These are phyloP conservation scores for Scutellaria galericulata DNA, from an alignment of 257 asterid genomes.

Conservation along the genomic window DNA sequence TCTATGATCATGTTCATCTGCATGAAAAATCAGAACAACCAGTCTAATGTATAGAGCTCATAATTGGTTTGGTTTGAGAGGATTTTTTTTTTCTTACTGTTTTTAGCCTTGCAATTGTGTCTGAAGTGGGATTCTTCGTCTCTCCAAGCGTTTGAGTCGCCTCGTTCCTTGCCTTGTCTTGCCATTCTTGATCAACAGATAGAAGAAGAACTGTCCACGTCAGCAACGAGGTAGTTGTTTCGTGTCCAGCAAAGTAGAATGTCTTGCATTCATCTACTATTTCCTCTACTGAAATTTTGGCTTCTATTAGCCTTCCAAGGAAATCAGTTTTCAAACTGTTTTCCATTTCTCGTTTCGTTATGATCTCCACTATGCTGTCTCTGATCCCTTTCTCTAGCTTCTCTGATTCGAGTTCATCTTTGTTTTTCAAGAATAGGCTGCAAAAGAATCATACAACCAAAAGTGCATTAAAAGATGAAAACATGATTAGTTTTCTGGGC, in stretches of 20 bases:
- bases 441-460: neutral
- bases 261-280: constrained; percentile 80
- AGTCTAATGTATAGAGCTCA: neutral
- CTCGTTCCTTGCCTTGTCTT: constrained; percentile 69
- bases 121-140: constrained; percentile 47
- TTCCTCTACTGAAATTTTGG: constrained; percentile 56
- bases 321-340: constrained; percentile 38
- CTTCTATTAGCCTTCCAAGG: constrained; percentile 60
- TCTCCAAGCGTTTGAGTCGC: constrained; percentile 43
- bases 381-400: constrained; percentile 58
- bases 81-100: constrained; percentile 46
- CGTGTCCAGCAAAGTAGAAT: constrained; percentile 80
- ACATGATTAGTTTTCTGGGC: no score
- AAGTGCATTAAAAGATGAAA: no score
- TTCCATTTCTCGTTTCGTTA: constrained; percentile 42
- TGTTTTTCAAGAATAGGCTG: constrained; percentile 50
- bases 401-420: constrained; percentile 60
- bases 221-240: constrained; percentile 64
- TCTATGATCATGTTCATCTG: constrained; percentile 66
- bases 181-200: constrained; percentile 66
- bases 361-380: constrained; percentile 48
- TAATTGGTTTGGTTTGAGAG: neutral
- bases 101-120: constrained; percentile 54
- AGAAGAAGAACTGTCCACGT: constrained; percentile 71
- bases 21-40: neutral